Percentiles rank a stretch among this genome's conserved stretches.
Evolutionary conservation across 805 yeast species (phyloP).

Genomic region (Metschnikowia lochheadii): DNA sequence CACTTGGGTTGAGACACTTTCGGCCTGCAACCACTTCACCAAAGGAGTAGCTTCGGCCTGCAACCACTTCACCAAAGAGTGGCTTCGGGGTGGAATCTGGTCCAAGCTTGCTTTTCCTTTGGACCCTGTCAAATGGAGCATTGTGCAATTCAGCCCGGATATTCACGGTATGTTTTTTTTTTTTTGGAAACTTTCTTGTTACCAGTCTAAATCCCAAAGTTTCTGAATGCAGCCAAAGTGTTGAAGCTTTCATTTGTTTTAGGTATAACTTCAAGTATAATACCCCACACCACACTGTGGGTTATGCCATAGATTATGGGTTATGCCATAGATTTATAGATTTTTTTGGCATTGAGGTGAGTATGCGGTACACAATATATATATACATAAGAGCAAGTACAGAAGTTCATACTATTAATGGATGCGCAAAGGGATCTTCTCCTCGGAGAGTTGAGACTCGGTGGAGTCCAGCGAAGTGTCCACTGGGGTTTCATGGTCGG

Average conservation of each 20-base stretch:
- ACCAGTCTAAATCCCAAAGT: slow-evolving; percentile 45
- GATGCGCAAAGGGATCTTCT: background rate
- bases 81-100: background rate
- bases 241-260: too few relatives aligned
- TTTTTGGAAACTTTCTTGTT: slow-evolving; percentile 30
- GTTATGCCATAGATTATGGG: too few relatives aligned
- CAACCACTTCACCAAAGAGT: too few relatives aligned
- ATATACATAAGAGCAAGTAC: too few relatives aligned
- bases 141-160: slow-evolving; percentile 40
- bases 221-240: slow-evolving; percentile 57
- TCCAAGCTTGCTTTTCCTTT: slow-evolving; percentile 31
- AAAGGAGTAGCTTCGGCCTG: slow-evolving; percentile 30
- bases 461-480: slow-evolving; percentile 3
- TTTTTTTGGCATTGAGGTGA: too few relatives aligned
- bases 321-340: too few relatives aligned
- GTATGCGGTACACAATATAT: too few relatives aligned
- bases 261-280: too few relatives aligned
- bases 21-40: slow-evolving; percentile 48
- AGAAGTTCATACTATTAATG: background rate
- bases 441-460: background rate
- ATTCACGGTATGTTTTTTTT: slow-evolving; percentile 44
- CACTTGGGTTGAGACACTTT: slow-evolving; percentile 45
- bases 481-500: slow-evolving; percentile 23
- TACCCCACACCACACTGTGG: too few relatives aligned
- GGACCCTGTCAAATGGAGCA: slow-evolving; percentile 26